Evolutionary conservation across 371 early-diverging fungal species (phyloP).

Genomic region (Apophysomyces variabilis): DNA sequence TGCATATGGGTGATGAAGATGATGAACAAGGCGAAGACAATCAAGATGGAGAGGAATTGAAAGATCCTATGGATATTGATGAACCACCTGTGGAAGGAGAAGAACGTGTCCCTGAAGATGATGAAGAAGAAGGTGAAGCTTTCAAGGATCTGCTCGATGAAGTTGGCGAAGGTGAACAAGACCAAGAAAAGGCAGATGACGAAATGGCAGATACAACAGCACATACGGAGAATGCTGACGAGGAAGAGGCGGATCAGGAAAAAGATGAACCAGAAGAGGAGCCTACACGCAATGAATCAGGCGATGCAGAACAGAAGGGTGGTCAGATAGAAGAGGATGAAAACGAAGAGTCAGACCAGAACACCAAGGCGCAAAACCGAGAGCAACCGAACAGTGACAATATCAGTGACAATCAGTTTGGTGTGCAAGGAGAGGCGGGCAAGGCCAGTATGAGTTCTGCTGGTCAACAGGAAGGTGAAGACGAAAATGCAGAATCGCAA

Average conservation of each 20-base stretch:
- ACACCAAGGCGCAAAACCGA: conserved; percentile 42
- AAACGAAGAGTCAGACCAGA: conserved; percentile 36
- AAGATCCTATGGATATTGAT: conserved; percentile 52
- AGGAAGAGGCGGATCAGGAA: conserved; percentile 37
- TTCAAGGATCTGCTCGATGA: conserved; percentile 30
- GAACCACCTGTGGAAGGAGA: conserved; percentile 35
- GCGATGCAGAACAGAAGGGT: conserved; percentile 51
- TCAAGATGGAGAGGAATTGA: conserved; percentile 41
- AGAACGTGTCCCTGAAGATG: conserved; percentile 36
- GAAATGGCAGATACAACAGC: conserved; percentile 38
- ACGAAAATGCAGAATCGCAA: conserved; percentile 41
- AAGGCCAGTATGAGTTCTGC: conserved; percentile 56
- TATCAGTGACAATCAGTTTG: conserved; percentile 66
- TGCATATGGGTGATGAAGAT: conserved; percentile 61
- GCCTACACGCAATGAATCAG: conserved; percentile 47
- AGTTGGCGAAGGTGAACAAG: conserved; percentile 30
- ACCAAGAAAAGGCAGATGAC: conserved; percentile 37
- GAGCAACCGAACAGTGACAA: conserved; percentile 59
- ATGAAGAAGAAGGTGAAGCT: conserved; percentile 38
- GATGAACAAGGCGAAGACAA: conserved; percentile 46
- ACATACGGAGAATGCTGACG: conserved; percentile 34
- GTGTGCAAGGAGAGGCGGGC: conserved; percentile 70
- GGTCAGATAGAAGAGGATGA: conserved; percentile 37
- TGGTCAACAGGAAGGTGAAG: conserved; percentile 55
- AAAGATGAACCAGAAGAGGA: conserved; percentile 54